Evolutionary conservation across 1,139 yeast species (phyloP).

Genomic region (Pichia kudriavzevii): DNA sequence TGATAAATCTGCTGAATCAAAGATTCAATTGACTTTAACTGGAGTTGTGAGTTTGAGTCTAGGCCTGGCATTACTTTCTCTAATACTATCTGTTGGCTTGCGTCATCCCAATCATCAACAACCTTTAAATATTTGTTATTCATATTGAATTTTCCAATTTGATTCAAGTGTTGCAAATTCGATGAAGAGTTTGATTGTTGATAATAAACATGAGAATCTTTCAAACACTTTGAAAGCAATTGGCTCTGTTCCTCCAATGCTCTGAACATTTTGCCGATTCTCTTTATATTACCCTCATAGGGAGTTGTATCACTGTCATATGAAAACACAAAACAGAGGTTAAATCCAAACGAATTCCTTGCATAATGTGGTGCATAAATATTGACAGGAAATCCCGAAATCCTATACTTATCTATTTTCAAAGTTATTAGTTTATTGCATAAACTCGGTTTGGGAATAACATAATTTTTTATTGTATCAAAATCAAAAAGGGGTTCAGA

Average conservation of each 20-base stretch:
- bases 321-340: constrained; percentile 85
- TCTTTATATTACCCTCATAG: constrained; percentile 74
- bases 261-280: constrained; percentile 83
- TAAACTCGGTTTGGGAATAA: constrained; percentile 87
- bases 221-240: constrained; percentile 47
- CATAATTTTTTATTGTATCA: constrained; percentile 79
- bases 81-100: constrained; percentile 20
- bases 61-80: constrained; percentile 23
- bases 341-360: constrained; percentile 86
- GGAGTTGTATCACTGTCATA: constrained; percentile 77
- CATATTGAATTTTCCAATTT: constrained; percentile 12
- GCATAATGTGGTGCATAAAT: constrained; percentile 70
- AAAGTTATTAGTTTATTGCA: constrained; percentile 77
- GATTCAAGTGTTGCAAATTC: background rate
- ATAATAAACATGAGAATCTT: constrained; percentile 28
- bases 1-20: constrained; percentile 83
- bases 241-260: constrained; percentile 87
- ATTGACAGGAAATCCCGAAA: constrained; percentile 88
- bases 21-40: constrained; percentile 61
- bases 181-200: constrained; percentile 20
- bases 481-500: constrained; percentile 58
- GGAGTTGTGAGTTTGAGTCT: constrained; percentile 29
- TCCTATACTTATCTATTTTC: constrained; percentile 60
- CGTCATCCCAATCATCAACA: constrained; percentile 24
- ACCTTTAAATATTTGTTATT: constrained; percentile 25